Base-by-base conservation (phyloP, 148 eudicot genomes). In the Rhododendron henanense region DNA sequence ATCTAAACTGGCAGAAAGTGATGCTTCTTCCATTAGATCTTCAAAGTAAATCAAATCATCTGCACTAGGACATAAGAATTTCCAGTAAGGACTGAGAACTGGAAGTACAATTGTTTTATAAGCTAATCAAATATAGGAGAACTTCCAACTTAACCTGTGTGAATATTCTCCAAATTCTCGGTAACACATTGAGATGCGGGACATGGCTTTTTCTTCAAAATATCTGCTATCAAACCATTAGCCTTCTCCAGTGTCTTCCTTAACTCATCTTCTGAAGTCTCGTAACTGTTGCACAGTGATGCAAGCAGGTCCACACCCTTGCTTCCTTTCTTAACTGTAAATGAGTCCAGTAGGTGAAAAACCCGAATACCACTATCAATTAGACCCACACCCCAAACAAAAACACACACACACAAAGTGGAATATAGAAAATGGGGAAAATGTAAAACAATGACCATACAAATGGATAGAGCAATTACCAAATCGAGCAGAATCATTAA, bases 251-350 rank as follows among this genome's bases (percentile, higher is more conserved):
- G 89, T 87, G 92, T 93, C 84, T 88, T 88, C 88, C 90, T 94
- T 89, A 97, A 89, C 85, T 93, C 99, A 82, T 97, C 98, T 90
- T 94, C 98, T 44, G 97, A 91, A 45, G 99, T 94, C 65, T 94
- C 92, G 82, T 94, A 93, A 77, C 85, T 93, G 84, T 87, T 86
- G 90, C 98, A 92, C 87, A 97, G 98, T 87, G 98, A 92, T 83
- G 91, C 98, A 88, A 97, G 84, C 87, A 97, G 88, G 91, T 95
- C 94, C 78, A 93, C 91, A 73, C 94, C 96, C 87, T 87, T 93
- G 85, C 87, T 88, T 5, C 90, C 93, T 86, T 90, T 97, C 89
- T 84, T 94, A 74, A 87, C 98, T 97, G 95, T 48, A 88, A 83
- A 86, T 13, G 41, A 79, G 63, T 35, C 35, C 63, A 78, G 61